Evolutionary conservation across 164 flowering plant genomes (phyloP), one percentile per base, ranked within the genome.

Genomic region (Magnolia officinalis): DNA sequence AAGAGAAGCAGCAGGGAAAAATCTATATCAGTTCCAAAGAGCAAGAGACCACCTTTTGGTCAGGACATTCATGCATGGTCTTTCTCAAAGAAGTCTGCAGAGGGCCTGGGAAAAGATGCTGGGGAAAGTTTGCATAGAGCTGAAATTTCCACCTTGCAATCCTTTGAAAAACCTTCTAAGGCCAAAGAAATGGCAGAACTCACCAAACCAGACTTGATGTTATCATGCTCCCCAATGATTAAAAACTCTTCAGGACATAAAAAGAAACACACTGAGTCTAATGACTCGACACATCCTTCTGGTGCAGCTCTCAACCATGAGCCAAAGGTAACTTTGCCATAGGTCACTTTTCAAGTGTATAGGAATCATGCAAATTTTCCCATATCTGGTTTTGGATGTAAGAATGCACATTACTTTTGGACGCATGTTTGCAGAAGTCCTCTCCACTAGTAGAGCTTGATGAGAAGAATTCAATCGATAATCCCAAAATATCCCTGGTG

Each of bases 1-100:
- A 82, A 37, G 45, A 37, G 45, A 37, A 37, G 45, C 6, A 37
- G 45, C 45, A 37, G 45, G 45, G 45, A 37, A 37, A 37, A 37
- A 37, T 74, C 84, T 72, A 66, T 77, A 58, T 71, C 88, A 64
- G 88, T 85, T 73, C 88, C 92, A 21, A 92, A 92, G 78, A 90
- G 88, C 16, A 83, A 77, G 64, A 84, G 93, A 77, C 86, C 91
- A 67, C 83, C 86, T 31, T 84, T 85, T 77, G 73, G 77, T 65
- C 71, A 81, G 65, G 83, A 75, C 77, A 77, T 81, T 86, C 81
- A 74, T 80, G 88, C 82, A 72, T 59, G 68, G 20, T 80, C 86
- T 71, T 52, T 13, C 74, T 68, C 86, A 7, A 77, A 75, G 71
- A 84, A 81, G 67, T 31, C 78, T 65, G 58, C 74, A 11, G 85